These are phyloP conservation scores for Hypholoma fasciculare DNA, from an alignment of 768 basidiomycete genomes.

Conservation along the genomic window DNA sequence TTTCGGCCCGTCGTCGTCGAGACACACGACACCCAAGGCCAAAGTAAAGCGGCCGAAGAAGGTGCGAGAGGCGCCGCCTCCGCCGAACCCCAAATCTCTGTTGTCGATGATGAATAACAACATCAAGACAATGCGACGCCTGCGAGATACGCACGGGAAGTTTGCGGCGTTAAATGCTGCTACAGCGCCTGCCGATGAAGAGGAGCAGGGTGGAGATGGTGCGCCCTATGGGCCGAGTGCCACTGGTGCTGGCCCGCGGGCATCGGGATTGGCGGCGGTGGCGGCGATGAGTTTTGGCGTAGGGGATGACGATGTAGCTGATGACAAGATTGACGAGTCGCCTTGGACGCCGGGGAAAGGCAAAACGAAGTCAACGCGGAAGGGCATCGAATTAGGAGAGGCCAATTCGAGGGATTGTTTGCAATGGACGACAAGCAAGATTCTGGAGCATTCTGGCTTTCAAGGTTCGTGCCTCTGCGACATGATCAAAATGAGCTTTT, in stretches of 20 bases:
- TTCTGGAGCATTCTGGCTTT: slow-evolving; percentile 89
- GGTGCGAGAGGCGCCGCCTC: background rate
- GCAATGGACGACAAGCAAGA: slow-evolving; percentile 71
- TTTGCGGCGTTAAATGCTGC: slow-evolving; percentile 56
- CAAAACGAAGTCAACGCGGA: slow-evolving; percentile 26
- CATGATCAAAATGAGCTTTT: background rate
- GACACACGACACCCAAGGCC: slow-evolving; percentile 8
- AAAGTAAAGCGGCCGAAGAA: slow-evolving; percentile 13
- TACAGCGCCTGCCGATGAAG: slow-evolving; percentile 31
- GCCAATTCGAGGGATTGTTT: slow-evolving; percentile 63
- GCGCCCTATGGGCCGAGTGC: slow-evolving; percentile 26
- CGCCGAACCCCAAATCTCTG: slow-evolving; percentile 46
- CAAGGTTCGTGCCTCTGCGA: slow-evolving; percentile 60
- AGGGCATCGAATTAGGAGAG: slow-evolving; percentile 57
- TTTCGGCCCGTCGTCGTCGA: slow-evolving; percentile 32
- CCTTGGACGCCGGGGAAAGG: slow-evolving; percentile 46
- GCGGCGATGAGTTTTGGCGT: slow-evolving; percentile 14
- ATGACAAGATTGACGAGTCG: slow-evolving; percentile 57
- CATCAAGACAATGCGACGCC: slow-evolving; percentile 70
- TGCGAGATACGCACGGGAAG: slow-evolving; percentile 72
- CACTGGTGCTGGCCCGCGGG: slow-evolving; percentile 24
- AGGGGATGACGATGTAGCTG: slow-evolving; percentile 35
- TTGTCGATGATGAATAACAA: slow-evolving; percentile 76
- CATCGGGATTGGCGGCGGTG: background rate
- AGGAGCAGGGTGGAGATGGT: slow-evolving; percentile 35